These are phyloP conservation scores for Clarireedia monteithiana DNA, from an alignment of 2,329 filamentous ascomycete genomes.

Conservation along the genomic window DNA sequence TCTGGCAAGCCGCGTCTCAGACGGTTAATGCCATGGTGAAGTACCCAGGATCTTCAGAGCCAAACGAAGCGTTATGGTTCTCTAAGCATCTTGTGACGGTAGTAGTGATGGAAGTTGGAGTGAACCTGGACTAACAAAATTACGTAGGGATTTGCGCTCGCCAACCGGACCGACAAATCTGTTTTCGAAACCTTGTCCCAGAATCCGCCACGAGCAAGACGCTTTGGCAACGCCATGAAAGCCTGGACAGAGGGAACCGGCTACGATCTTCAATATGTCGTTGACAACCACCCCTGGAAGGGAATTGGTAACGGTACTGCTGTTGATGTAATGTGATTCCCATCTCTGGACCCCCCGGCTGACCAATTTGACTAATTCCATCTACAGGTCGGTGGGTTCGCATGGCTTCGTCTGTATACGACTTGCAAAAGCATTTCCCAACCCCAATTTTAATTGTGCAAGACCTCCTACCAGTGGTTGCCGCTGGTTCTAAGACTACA, in stretches of 20 bases:
- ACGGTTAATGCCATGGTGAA: slow-evolving; percentile 9
- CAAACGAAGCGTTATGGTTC: slow-evolving; percentile 4
- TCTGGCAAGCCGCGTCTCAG: background rate
- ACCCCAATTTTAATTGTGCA: slow-evolving; percentile 24
- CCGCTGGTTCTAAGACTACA: slow-evolving; percentile 9
- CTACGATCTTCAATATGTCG: slow-evolving; percentile 1
- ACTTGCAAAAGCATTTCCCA: slow-evolving; percentile 17
- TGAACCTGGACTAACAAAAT: background rate
- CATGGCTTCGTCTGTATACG: slow-evolving; percentile 19
- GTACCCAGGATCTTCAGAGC: slow-evolving; percentile 7
- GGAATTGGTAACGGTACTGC: slow-evolving; percentile 4
- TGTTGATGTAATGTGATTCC: slow-evolving; percentile 9
- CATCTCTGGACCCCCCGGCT: background rate
- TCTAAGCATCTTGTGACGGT: background rate
- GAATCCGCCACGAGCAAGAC: slow-evolving; percentile 1
- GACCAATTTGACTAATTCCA: background rate
- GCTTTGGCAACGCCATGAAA: slow-evolving; percentile 11
- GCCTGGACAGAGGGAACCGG: slow-evolving; percentile 4
- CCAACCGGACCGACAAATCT: slow-evolving; percentile 5
- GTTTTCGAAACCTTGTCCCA: slow-evolving; percentile 1
- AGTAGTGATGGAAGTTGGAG: background rate
- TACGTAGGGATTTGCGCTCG: slow-evolving; percentile 9
- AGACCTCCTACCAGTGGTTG: slow-evolving; percentile 32
- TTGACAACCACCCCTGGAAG: slow-evolving; percentile 12
- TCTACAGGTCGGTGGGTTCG: slow-evolving; percentile 22